phyloP scores from a whole-genome alignment of 192 early-diverging fungal genomes.

The Pecoramyces ruminantium region DNA sequence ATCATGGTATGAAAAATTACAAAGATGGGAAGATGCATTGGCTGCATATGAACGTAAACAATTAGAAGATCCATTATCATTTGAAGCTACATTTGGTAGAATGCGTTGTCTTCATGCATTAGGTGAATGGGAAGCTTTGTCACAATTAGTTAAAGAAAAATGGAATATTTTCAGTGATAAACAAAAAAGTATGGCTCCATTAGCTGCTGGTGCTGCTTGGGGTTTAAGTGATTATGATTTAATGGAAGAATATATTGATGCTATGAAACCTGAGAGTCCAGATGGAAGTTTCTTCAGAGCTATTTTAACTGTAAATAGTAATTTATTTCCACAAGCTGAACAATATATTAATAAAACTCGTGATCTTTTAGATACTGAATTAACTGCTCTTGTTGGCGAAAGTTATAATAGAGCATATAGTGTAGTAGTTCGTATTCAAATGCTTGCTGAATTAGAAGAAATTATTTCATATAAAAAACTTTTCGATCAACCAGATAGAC shows the following conservation, averaged over 20 bases:
- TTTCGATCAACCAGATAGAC: slow-evolving; percentile 59
- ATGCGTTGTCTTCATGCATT: slow-evolving; percentile 86
- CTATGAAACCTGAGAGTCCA: slow-evolving; percentile 58
- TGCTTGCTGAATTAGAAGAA: slow-evolving; percentile 96
- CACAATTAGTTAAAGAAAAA: slow-evolving; percentile 52
- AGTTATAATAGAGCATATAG: slow-evolving; percentile 86
- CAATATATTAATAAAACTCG: slow-evolving; percentile 63
- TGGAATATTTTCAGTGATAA: slow-evolving; percentile 40
- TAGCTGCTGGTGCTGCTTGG: slow-evolving; percentile 89
- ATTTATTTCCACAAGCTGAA: slow-evolving; percentile 53
- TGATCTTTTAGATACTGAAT: slow-evolving; percentile 63
- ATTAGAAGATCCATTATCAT: slow-evolving; percentile 52
- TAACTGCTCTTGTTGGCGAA: slow-evolving; percentile 76
- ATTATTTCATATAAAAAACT: slow-evolving; percentile 77
- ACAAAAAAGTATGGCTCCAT: slow-evolving; percentile 58
- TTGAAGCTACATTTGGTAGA: slow-evolving; percentile 60
- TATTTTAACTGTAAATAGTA: slow-evolving; percentile 65
- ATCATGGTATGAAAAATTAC: slow-evolving; percentile 83
- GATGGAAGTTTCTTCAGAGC: slow-evolving; percentile 75
- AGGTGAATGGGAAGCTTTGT: slow-evolving; percentile 81
- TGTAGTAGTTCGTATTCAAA: slow-evolving; percentile 79
- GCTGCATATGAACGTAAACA: slow-evolving; percentile 66
- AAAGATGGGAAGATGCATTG: slow-evolving; percentile 86
- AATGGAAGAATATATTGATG: slow-evolving; percentile 78
- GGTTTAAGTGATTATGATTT: slow-evolving; percentile 67